These are phyloP conservation scores for Kodamaea nitidulidarum DNA, from an alignment of 805 yeast genomes.

Conservation along the genomic window DNA sequence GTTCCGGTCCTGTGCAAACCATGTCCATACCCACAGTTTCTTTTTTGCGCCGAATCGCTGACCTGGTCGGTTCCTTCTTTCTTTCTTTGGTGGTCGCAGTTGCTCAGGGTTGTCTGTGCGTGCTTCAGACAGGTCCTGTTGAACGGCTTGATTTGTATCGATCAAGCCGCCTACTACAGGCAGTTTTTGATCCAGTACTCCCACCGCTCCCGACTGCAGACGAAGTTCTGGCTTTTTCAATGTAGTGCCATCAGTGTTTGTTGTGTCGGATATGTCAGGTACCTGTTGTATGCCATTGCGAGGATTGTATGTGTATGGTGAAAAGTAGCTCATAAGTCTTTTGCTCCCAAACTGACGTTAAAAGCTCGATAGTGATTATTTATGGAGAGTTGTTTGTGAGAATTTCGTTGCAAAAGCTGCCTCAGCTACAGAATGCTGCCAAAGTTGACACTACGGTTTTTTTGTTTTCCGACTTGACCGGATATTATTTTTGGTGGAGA, in stretches of 20 bases:
- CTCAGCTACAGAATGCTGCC: no score
- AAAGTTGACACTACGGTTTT: not conserved
- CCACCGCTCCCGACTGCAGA: not conserved
- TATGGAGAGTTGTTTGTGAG: no score
- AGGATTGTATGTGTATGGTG: constrained; percentile 5
- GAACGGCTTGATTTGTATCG: not conserved
- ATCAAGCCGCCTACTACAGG: constrained; percentile 1
- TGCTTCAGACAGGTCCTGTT: not conserved
- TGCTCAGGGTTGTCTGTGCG: not conserved
- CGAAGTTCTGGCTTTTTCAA: not conserved
- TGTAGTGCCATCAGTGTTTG: not conserved
- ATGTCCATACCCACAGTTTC: constrained; percentile 61
- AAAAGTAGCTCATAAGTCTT: constrained; percentile 4
- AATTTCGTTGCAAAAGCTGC: no score
- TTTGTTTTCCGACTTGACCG: constrained; percentile 1
- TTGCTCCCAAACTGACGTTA: not conserved
- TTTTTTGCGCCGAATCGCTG: constrained; percentile 58
- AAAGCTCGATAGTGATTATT: no score
- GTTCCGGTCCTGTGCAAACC: constrained; percentile 50
- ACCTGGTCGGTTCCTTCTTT: constrained; percentile 46
- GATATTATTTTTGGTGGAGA: not conserved
- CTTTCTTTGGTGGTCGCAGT: constrained; percentile 17
- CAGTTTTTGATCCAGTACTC: not conserved
- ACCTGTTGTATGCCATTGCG: constrained; percentile 2
- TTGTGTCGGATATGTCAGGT: constrained; percentile 1